Evolutionary conservation across 306 rosid genomes (phyloP).

Genomic region (Crotalaria pallida): DNA sequence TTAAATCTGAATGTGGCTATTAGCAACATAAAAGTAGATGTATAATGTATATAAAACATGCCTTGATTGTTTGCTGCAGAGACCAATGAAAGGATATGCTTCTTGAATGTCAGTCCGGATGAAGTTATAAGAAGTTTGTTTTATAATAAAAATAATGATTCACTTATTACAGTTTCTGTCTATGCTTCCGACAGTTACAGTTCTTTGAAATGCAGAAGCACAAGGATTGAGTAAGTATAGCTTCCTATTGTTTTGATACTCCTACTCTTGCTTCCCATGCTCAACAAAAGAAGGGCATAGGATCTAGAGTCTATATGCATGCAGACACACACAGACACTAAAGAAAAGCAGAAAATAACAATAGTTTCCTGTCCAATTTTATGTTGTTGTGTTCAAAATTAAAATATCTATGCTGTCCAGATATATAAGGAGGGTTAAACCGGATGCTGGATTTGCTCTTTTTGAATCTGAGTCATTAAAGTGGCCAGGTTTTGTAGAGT

Average conservation of each 20-base stretch:
- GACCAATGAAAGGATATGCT: constrained; percentile 90
- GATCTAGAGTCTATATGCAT: background rate
- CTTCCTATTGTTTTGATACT: background rate
- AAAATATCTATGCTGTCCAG: constrained; percentile 38
- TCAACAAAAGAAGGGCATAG: background rate
- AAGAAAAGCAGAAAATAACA: background rate
- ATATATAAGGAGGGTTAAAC: constrained; percentile 82
- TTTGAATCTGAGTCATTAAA: constrained; percentile 92
- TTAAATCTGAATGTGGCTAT: background rate
- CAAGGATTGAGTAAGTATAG: constrained; percentile 74
- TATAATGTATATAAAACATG: background rate
- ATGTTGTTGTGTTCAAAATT: constrained; percentile 16
- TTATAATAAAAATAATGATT: constrained; percentile 90
- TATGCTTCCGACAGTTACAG: constrained; percentile 97
- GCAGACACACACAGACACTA: background rate
- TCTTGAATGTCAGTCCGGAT: constrained; percentile 87
- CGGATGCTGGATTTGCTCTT: constrained; percentile 94
- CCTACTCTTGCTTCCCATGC: background rate
- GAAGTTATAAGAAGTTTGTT: constrained; percentile 92
- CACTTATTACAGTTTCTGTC: constrained; percentile 95
- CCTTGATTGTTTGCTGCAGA: constrained; percentile 49
- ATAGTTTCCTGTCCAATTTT: constrained; percentile 15
- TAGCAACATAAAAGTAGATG: constrained; percentile 8
- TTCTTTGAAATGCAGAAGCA: constrained; percentile 94
- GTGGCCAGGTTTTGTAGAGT: constrained; percentile 99